phyloP scores from a whole-genome alignment of 2,329 filamentous ascomycete species.

The Clarireedia sp. region DNA sequence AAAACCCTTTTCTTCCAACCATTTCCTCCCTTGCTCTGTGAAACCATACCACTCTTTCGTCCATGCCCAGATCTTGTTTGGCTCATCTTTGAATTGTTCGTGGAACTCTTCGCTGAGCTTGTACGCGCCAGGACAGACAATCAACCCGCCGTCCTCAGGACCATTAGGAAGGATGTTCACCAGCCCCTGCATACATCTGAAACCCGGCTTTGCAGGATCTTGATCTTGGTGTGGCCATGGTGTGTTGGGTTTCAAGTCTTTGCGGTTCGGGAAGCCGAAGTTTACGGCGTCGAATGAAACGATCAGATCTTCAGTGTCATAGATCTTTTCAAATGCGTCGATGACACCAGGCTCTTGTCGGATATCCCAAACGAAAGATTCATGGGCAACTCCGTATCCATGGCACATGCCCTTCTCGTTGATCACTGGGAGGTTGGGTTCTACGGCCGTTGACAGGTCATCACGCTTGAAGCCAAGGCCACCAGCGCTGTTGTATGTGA shows the following conservation, averaged over 20 bases:
- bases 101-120: constrained; percentile 25
- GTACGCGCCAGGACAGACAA: constrained; percentile 26
- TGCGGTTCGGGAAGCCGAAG: constrained; percentile 30
- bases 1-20: constrained; percentile 28
- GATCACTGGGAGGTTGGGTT: constrained; percentile 23
- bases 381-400: constrained; percentile 32
- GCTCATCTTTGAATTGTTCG: background rate
- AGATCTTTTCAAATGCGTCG: constrained; percentile 33
- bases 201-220: constrained; percentile 29
- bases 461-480: too few relatives aligned
- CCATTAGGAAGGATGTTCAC: constrained; percentile 32
- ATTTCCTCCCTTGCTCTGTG: constrained; percentile 27
- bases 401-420: constrained; percentile 33
- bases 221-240: constrained; percentile 36
- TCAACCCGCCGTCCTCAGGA: constrained; percentile 28
- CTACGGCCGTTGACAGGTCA: background rate
- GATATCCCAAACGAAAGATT: constrained; percentile 33
- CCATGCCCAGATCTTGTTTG: background rate
- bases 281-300: constrained; percentile 34
- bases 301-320: constrained; percentile 29
- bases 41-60: constrained; percentile 27
- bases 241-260: background rate
- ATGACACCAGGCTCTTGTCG: constrained; percentile 32
- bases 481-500: too few relatives aligned
- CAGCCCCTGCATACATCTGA: constrained; percentile 37